Evolutionary conservation across 1,284 basidiomycete genomes (phyloP).

Genomic region (Ustilago cynodontis): DNA sequence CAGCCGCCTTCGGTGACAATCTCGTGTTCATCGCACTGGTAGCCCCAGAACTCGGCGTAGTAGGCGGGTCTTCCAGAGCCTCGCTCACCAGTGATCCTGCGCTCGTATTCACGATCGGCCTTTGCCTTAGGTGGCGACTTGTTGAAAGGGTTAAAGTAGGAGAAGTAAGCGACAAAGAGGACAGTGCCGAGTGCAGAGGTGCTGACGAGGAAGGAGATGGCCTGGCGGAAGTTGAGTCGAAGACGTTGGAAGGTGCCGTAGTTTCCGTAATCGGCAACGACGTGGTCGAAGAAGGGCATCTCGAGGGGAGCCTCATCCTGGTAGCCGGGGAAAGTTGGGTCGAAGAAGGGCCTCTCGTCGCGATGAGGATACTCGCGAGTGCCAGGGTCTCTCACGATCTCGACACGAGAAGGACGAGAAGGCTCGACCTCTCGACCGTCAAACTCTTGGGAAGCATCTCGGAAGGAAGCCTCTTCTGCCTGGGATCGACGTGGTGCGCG

Average conservation of each 20-base stretch:
- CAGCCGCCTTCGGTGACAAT: conserved; percentile 67
- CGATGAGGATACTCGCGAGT: conserved; percentile 18
- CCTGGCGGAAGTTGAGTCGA: conserved; percentile 61
- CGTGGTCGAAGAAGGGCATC: conserved; percentile 68
- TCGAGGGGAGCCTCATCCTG: conserved; percentile 56
- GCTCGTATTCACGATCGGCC: conserved; percentile 67
- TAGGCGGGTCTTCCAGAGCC: conserved; percentile 63
- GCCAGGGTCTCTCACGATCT: conserved; percentile 32
- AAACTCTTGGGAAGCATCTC: conserved; percentile 26
- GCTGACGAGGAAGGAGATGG: conserved; percentile 56
- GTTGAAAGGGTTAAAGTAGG: conserved; percentile 66
- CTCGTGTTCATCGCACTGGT: conserved; percentile 69
- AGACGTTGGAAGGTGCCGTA: conserved; percentile 54
- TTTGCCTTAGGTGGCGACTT: conserved; percentile 57
- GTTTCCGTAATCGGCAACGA: conserved; percentile 64
- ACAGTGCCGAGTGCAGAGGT: conserved; percentile 49
- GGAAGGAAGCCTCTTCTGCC: conserved; percentile 12
- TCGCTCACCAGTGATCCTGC: conserved; percentile 68
- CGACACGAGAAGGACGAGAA: conserved; percentile 37
- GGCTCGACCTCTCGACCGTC: conserved; percentile 10
- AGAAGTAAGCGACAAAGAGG: conserved; percentile 53
- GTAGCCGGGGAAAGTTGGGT: conserved; percentile 56
- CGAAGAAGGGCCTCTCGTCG: conserved; percentile 51
- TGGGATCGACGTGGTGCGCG: conserved; percentile 17
- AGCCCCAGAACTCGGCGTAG: conserved; percentile 70